phyloP scores from a whole-genome alignment of 2,329 filamentous ascomycete genomes.

The Clarireedia homoeocarpa region DNA sequence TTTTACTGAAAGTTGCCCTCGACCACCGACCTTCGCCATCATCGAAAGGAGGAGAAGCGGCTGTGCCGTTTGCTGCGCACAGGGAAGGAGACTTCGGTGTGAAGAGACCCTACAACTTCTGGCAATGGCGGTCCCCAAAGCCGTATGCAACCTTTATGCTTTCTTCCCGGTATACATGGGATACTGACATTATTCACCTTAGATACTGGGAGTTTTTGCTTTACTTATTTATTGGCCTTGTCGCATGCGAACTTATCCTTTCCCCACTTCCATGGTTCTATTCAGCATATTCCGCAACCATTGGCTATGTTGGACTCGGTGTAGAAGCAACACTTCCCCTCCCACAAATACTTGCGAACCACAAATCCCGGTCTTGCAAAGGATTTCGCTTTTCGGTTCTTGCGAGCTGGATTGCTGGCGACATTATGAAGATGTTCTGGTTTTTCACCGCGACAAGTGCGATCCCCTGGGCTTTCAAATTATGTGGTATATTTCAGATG shows the following conservation, averaged over 20 bases:
- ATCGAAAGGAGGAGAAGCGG: constrained; percentile 51
- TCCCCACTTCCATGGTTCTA: constrained; percentile 51
- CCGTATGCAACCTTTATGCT: constrained; percentile 38
- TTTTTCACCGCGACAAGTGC: constrained; percentile 65
- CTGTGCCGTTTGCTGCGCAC: constrained; percentile 51
- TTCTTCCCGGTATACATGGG: neutral
- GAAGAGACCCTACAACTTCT: constrained; percentile 65
- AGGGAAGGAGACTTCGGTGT: constrained; percentile 30
- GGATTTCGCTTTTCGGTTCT: constrained; percentile 72
- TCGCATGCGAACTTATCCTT: constrained; percentile 60
- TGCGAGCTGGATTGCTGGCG: constrained; percentile 70
- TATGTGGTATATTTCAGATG: constrained; percentile 76
- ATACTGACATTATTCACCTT: constrained; percentile 3
- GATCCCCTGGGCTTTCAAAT: constrained; percentile 73
- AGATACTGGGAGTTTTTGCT: constrained; percentile 73
- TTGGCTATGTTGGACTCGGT: constrained; percentile 68
- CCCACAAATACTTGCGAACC: constrained; percentile 69
- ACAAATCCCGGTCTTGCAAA: constrained; percentile 59
- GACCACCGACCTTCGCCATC: constrained; percentile 56
- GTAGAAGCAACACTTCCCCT: constrained; percentile 77
- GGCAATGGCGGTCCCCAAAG: constrained; percentile 69
- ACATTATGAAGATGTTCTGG: constrained; percentile 82
- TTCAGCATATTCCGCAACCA: constrained; percentile 54
- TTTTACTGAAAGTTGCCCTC: constrained; percentile 60
- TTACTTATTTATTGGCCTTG: constrained; percentile 55